Evolutionary conservation across 768 basidiomycete genomes (phyloP).

Genomic region (Lactifluus volemus): DNA sequence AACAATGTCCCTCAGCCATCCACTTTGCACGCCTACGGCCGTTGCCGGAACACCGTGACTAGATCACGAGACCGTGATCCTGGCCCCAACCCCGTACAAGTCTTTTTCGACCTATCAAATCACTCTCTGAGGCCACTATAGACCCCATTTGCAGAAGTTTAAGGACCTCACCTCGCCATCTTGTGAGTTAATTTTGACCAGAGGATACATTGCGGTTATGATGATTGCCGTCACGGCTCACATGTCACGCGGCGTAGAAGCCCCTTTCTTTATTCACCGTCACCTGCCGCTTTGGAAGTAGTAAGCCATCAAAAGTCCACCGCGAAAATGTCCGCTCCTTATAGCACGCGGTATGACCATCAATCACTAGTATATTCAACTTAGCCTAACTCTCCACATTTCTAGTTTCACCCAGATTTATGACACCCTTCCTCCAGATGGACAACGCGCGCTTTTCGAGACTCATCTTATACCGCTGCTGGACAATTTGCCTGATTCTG

Average conservation of each 20-base stretch:
- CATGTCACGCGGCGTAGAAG: not conserved
- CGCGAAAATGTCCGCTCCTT: not conserved
- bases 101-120: not conserved
- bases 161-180: not conserved
- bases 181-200: not conserved
- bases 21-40: conserved; percentile 17
- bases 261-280: not conserved
- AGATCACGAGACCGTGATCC: conserved; percentile 4
- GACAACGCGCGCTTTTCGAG: conserved; percentile 40
- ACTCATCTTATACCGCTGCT: conserved; percentile 43
- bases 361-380: not conserved
- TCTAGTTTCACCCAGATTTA: conserved; percentile 27
- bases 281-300: not conserved
- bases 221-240: not conserved
- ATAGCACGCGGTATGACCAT: not conserved
- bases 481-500: conserved; percentile 33
- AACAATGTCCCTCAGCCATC: conserved; percentile 8
- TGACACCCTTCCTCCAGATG: conserved; percentile 45
- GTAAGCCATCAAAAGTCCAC: not conserved
- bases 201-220: not conserved
- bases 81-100: not conserved
- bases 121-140: not conserved
- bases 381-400: not conserved
- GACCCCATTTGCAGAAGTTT: no score
- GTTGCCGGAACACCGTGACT: conserved; percentile 14